Base-by-base conservation (phyloP, 495 filamentous ascomycete species). In the Xylaria acuta region DNA sequence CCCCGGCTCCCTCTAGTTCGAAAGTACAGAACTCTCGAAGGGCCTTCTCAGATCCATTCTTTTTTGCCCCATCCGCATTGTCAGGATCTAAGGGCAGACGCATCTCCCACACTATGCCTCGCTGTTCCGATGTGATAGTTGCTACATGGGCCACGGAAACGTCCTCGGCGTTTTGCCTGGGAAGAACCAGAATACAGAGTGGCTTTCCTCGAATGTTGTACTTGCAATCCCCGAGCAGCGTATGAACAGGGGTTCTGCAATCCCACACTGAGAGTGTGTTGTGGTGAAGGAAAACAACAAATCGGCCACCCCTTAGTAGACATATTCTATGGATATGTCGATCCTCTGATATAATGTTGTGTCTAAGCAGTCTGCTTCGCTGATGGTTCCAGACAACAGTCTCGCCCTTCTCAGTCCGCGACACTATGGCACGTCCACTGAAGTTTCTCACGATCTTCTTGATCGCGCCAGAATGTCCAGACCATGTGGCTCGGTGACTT, bases 71-170 rank as follows among this genome's bases (percentile, higher is more conserved):
- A 75, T 67, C 74, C 43, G 67, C 66, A 64, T 67, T 72, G 56
- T 73, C 75, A 41, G 80, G 58, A 63, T 79, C 73, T 22, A 72
- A 70, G 25, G 89, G 87, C 51, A 93, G 80, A 64, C 82, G 82
- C 20, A 97, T 81, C 78, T 97, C 91, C 95, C 95, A 98, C 5
- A 92, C 92, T 66, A 97, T 88, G 0, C 95, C 95, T 68, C 89
- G 88, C 86, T 94, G 92, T 67, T 94, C 90, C 12, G 93, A 93
- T 12, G 89, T 93, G 71, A 97, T 90, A 4, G 92, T 93, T 22
- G 94, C 95, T 56, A 97, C 85, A 81, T 97, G 93, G 20, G 86
- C 86, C 8, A 85, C 77, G 6, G 82, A 81, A 56, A 80, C 80
- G 12, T 86, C 82, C 66, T 86, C 84, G 51, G 84, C 82, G 25